Evolutionary conservation across 805 yeast genomes (phyloP), one percentile per base, ranked within the genome.

Genomic region (Candida schatavii): DNA sequence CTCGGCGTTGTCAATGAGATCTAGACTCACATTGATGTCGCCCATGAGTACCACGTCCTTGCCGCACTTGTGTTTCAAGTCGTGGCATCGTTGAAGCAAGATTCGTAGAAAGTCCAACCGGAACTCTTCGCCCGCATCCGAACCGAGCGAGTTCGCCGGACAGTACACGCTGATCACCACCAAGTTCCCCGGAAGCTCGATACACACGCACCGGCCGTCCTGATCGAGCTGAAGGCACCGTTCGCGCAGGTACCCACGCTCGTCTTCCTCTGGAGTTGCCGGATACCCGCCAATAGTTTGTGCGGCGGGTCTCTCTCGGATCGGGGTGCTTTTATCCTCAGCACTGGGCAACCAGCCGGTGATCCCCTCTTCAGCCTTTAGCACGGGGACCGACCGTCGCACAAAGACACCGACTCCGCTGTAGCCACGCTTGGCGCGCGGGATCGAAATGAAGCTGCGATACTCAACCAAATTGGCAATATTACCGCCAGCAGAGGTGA

Each of bases 401-500:
- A 87, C 73, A 62, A 87, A 91, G 2, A 91, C 76, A 0, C 90
- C 95, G 1, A 91, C 97, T 0, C 99, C 99, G 42, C 91, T 78
- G 58, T 93, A 93, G 0, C 98, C 98, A 54, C 81, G 85, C 56
- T 80, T 85, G 2, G 56, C 43, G 9, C 57, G 59, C 0, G 97
- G 95, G 10, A 88, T 65, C 0, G 91, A 72, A 26, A 88, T 76
- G 51, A 80, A 91, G 2, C 85, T 72, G 19, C 73, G 65, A 55
- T 74, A 91, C 1, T 81, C 79, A 1, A 72, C 68, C 0, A 84
- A 62, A 29, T 74, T 64, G 1, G 79, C 80, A 62, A 80, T 66
- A 34, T 83, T 78, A 5, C 35, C 35, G 21, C 35, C 35, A 17
- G 50, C 41, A 4, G 50, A 46, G 3, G 62, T 41, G 4, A 68